Evolutionary conservation across 305 asterid species (phyloP).

Genomic region (Rubia peregrina): DNA sequence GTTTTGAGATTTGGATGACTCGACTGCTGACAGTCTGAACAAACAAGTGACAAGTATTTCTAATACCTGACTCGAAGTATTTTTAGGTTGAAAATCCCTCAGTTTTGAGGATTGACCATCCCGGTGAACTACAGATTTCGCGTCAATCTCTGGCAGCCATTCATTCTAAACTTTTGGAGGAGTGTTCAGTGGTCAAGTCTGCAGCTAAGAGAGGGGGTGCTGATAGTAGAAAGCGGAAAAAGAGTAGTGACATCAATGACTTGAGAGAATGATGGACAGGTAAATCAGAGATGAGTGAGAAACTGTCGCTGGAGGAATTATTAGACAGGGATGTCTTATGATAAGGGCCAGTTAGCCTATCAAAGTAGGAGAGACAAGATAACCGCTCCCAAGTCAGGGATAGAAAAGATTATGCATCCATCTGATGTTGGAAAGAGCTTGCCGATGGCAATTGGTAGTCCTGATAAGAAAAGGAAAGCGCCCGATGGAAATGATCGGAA

Average conservation of each 20-base stretch:
- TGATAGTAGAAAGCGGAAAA: slow-evolving; percentile 25
- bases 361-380: slow-evolving; percentile 58
- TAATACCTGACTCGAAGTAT: slow-evolving; percentile 36
- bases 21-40: slow-evolving; percentile 46
- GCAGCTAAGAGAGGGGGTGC: slow-evolving; percentile 18
- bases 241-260: slow-evolving; percentile 23
- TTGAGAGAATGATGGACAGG: slow-evolving; percentile 80
- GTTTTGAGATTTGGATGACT: slow-evolving; percentile 39
- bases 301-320: slow-evolving; percentile 55
- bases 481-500: slow-evolving; percentile 41
- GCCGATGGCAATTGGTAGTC: slow-evolving; percentile 15
- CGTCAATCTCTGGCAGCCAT: slow-evolving; percentile 48
- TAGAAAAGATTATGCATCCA: slow-evolving; percentile 43
- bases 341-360: slow-evolving; percentile 33
- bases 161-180: slow-evolving; percentile 48
- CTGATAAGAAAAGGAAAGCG: slow-evolving; percentile 35
- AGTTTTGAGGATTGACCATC: slow-evolving; percentile 18
- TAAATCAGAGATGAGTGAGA: slow-evolving; percentile 67
- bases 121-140: slow-evolving; percentile 42
- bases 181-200: slow-evolving; percentile 24
- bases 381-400: slow-evolving; percentile 57
- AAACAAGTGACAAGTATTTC: slow-evolving; percentile 22
- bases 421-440: slow-evolving; percentile 14
- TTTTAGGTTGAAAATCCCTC: slow-evolving; percentile 28
- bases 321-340: slow-evolving; percentile 66